These are phyloP conservation scores for Euphorbia corollata DNA, from an alignment of 441 rosid species.

Conservation along the genomic window DNA sequence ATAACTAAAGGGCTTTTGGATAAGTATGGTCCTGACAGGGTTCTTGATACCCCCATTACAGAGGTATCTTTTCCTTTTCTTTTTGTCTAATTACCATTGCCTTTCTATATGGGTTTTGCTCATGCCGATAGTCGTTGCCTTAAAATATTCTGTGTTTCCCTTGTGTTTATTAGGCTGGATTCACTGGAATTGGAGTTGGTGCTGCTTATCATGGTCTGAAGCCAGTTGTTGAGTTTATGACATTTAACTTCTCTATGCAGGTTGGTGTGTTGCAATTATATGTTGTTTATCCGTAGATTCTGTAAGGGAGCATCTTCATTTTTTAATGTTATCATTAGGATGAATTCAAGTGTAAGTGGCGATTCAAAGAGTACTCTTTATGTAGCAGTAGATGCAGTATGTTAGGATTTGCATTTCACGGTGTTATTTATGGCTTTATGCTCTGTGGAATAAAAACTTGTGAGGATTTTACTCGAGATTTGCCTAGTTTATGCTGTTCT, in stretches of 20 bases:
- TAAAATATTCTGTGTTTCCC: constrained; percentile 12
- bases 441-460: neutral
- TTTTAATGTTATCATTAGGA: neutral
- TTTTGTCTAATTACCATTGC: too few species aligned
- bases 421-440: neutral
- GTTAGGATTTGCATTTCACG: constrained; percentile 2
- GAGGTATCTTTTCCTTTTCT: constrained; percentile 42
- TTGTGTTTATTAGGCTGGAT: constrained; percentile 64
- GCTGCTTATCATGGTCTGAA: constrained; percentile 89
- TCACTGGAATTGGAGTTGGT: constrained; percentile 96
- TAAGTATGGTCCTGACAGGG: constrained; percentile 92
- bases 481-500: neutral
- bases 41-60: constrained; percentile 89
- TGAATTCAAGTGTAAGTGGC: neutral
- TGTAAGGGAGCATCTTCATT: neutral
- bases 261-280: constrained; percentile 25
- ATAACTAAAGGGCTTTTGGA: constrained; percentile 84
- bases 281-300: neutral
- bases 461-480: neutral
- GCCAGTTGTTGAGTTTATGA: constrained; percentile 94
- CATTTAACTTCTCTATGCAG: constrained; percentile 95
- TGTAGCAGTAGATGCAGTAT: neutral
- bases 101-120: neutral
- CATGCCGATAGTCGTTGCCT: constrained; percentile 13
- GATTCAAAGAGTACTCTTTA: neutral